phyloP scores from a whole-genome alignment of 139 green algal genomes.

The Closterium sp. region DNA sequence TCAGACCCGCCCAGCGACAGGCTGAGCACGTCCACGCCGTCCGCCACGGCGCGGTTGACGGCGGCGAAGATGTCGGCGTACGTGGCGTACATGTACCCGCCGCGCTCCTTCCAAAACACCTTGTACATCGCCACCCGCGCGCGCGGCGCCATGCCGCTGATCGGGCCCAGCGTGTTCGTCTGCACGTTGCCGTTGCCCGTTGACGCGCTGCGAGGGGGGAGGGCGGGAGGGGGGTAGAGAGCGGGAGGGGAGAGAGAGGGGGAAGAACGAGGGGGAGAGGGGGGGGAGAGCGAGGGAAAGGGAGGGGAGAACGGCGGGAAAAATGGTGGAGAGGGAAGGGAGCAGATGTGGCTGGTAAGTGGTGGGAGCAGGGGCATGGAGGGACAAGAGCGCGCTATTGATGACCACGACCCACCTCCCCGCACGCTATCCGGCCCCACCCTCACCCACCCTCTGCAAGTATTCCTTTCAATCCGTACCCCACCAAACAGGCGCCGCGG shows the following conservation, averaged over 20 bases:
- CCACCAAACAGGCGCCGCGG: conserved; percentile 12
- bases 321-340: background rate
- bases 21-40: conserved; percentile 29
- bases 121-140: conserved; percentile 21
- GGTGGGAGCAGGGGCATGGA: background rate
- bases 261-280: background rate
- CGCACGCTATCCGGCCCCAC: background rate
- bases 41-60: conserved; percentile 12
- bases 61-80: conserved; percentile 22
- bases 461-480: background rate
- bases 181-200: background rate
- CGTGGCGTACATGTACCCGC: background rate
- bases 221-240: background rate
- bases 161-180: background rate
- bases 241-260: background rate
- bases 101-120: background rate
- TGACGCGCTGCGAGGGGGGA: background rate
- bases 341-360: too few relatives aligned
- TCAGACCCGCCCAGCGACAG: background rate
- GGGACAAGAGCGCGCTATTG: background rate
- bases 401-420: background rate
- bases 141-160: background rate
- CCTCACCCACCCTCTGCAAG: background rate
- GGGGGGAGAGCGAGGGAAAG: background rate
- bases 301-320: too few relatives aligned